These are phyloP conservation scores for Triticum monococcum DNA, from an alignment of 176 grass and related monocot species.

Conservation along the genomic window DNA sequence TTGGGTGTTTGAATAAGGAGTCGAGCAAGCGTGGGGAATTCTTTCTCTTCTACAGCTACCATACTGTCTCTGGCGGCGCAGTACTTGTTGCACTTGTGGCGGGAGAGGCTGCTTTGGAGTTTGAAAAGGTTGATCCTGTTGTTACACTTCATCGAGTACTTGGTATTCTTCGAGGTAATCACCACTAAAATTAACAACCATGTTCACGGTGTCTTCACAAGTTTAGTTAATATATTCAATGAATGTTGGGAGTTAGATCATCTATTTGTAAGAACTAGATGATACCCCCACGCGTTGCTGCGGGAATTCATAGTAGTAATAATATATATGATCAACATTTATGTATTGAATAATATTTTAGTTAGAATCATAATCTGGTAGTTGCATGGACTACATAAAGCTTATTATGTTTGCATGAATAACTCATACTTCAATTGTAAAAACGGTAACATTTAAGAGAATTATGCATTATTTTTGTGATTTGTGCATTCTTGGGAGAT, in stretches of 20 bases:
- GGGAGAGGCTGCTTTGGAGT: conserved; percentile 78
- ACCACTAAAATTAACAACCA: not conserved
- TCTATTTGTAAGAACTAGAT: not conserved
- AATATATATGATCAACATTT: too few species aligned
- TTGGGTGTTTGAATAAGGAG: conserved; percentile 88
- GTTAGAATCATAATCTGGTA: too few species aligned
- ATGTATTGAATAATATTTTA: too few species aligned
- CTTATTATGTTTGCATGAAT: too few species aligned
- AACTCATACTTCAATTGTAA: too few species aligned
- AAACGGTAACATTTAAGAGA: too few species aligned
- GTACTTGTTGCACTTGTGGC: conserved; percentile 90
- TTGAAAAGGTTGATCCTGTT: conserved; percentile 81
- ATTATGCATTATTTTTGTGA: too few species aligned
- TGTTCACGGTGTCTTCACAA: not conserved
- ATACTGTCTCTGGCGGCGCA: conserved; percentile 82
- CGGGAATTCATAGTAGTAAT: too few species aligned
- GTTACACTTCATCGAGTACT: conserved; percentile 73
- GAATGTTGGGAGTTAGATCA: not conserved
- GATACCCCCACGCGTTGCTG: too few species aligned
- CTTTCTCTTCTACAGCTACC: conserved; percentile 94
- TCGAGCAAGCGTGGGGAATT: conserved; percentile 78
- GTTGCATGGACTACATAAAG: too few species aligned
- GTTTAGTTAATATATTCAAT: not conserved
- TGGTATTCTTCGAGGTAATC: conserved; percentile 74
- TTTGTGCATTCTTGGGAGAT: too few species aligned